A percentile compares a stretch with the other conserved stretches of the same genome.
phyloP scores from a whole-genome alignment of 2,329 filamentous ascomycete genomes.

The Aureobasidium namibiae region DNA sequence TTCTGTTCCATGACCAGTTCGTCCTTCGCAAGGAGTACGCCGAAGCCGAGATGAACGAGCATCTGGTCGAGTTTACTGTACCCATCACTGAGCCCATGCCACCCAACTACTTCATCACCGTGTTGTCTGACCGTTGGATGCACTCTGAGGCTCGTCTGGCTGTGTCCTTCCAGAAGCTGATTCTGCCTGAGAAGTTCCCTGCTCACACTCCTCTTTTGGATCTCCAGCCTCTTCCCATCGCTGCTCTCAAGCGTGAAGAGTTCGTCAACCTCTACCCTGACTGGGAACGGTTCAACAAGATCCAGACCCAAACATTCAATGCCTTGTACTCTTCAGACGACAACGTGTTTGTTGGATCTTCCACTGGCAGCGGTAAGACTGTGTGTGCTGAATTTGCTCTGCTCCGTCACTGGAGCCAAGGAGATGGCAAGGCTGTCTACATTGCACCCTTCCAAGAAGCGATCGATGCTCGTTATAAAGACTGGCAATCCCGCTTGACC shows the following conservation, averaged over 20 bases:
- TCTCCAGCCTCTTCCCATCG: constrained; percentile 80
- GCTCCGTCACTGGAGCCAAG: constrained; percentile 72
- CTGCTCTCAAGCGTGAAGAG: constrained; percentile 78
- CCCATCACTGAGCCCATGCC: constrained; percentile 97
- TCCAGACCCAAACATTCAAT: constrained; percentile 96
- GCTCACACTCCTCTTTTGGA: constrained; percentile 88
- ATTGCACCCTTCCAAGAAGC: constrained; percentile 92
- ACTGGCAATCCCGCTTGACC: constrained; percentile 75
- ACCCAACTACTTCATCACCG: constrained; percentile 94
- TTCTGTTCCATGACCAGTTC: constrained; percentile 91
- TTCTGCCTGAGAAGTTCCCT: constrained; percentile 90
- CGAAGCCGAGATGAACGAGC: constrained; percentile 76
- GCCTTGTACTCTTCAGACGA: constrained; percentile 85
- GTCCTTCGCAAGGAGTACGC: constrained; percentile 86
- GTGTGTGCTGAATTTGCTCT: constrained; percentile 93
- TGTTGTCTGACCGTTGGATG: constrained; percentile 97
- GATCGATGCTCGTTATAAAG: constrained; percentile 69
- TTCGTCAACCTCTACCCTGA: constrained; percentile 73
- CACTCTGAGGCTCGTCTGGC: constrained; percentile 89
- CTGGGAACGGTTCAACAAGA: constrained; percentile 88
- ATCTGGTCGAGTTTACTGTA: constrained; percentile 91
- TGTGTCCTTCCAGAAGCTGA: constrained; percentile 89
- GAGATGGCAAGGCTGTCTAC: constrained; percentile 77
- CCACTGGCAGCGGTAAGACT: constrained; percentile 92
- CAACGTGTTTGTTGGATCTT: constrained; percentile 87